Evolutionary conservation across 805 yeast species (phyloP).

Genomic region (Sugiyamaella floridensis): DNA sequence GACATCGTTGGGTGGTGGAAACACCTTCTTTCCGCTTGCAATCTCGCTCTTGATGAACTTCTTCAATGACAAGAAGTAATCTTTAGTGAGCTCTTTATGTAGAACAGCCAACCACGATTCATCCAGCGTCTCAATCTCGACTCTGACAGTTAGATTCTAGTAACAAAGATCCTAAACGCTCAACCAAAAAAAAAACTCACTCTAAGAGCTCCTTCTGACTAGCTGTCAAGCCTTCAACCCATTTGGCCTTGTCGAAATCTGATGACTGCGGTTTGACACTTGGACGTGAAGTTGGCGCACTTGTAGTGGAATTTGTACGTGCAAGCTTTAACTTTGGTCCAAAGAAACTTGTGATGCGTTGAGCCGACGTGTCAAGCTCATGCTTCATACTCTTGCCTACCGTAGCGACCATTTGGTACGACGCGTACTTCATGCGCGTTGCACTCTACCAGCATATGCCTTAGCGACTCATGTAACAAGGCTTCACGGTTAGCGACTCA

Average conservation of each 20-base stretch:
- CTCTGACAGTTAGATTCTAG: not conserved
- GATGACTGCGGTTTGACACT: not conserved
- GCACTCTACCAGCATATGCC: too few species aligned
- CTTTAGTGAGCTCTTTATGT: constrained; percentile 68
- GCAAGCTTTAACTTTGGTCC: constrained; percentile 7
- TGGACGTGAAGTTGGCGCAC: constrained; percentile 6
- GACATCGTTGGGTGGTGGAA: constrained; percentile 71
- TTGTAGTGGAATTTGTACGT: constrained; percentile 1
- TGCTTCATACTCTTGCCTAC: constrained; percentile 11
- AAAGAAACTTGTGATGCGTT: constrained; percentile 16
- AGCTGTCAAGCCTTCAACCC: constrained; percentile 42
- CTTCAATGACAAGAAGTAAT: constrained; percentile 74
- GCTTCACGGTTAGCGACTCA: too few species aligned
- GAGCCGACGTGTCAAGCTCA: constrained; percentile 14
- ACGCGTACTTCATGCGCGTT: not conserved
- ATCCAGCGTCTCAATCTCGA: constrained; percentile 64
- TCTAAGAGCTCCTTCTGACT: constrained; percentile 48
- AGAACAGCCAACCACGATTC: constrained; percentile 71
- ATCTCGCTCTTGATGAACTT: constrained; percentile 48
- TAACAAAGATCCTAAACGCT: not conserved
- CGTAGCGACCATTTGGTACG: not conserved
- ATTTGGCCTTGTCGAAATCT: constrained; percentile 42
- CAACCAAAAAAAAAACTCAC: constrained; percentile 15
- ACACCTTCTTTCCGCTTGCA: constrained; percentile 44
- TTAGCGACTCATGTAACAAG: too few species aligned